Evolutionary conservation across 108 stramenopile species (phyloP).

Genomic region (Hondaea fermentalgiana): DNA sequence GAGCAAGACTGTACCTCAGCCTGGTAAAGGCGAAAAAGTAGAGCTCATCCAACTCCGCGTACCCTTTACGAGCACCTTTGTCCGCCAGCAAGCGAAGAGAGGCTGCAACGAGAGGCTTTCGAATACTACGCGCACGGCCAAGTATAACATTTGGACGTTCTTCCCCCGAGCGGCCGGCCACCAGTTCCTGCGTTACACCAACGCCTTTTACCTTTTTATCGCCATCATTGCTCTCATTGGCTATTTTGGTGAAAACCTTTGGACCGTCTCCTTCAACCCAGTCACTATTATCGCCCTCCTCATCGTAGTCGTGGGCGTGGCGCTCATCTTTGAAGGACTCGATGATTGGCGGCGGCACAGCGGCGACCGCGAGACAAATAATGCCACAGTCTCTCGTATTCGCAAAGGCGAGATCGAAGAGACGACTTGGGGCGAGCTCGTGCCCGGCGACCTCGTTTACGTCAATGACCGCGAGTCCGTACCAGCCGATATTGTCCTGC

Average conservation of each 20-base stretch:
- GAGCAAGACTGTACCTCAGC: background rate
- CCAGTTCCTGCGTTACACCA: constrained; percentile 50
- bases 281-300: constrained; percentile 91
- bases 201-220: constrained; percentile 88
- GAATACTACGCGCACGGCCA: background rate
- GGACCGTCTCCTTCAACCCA: constrained; percentile 72
- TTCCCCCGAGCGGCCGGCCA: background rate
- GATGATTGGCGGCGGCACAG: constrained; percentile 77
- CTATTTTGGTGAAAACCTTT: constrained; percentile 53
- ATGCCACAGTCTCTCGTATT: background rate
- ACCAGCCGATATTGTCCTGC: constrained; percentile 81
- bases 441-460: constrained; percentile 76
- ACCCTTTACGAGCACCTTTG: background rate
- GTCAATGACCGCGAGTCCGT: constrained; percentile 80
- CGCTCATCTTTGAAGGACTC: constrained; percentile 74
- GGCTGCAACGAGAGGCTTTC: background rate
- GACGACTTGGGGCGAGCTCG: constrained; percentile 49
- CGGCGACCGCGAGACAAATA: constrained; percentile 73
- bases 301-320: constrained; percentile 71
- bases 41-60: background rate
- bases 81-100: background rate
- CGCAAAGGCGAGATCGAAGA: constrained; percentile 43
- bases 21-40: background rate
- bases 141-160: background rate
- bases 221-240: constrained; percentile 83